These are phyloP conservation scores for Thielaviopsis ethacetica DNA, from an alignment of 2,329 filamentous ascomycete species.

Conservation along the genomic window DNA sequence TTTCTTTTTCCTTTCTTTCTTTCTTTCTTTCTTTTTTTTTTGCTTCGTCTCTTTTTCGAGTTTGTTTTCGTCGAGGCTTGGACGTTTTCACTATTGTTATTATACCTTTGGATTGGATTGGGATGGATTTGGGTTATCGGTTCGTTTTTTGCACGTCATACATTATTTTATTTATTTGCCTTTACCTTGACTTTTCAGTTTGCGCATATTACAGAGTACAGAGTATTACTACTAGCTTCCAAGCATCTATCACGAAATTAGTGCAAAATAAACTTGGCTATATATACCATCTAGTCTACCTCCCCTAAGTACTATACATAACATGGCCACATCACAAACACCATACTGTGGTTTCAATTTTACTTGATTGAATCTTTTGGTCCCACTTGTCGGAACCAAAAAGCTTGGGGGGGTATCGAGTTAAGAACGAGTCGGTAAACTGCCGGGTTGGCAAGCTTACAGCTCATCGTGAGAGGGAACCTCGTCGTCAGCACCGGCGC, in stretches of 20 bases:
- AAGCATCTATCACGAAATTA: no score
- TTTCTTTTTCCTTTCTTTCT: no score
- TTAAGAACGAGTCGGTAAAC: not conserved
- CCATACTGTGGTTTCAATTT: not conserved
- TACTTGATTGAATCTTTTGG: constrained; percentile 12
- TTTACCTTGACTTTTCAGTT: no score
- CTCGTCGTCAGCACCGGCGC: constrained; percentile 52
- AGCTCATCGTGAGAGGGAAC: constrained; percentile 64
- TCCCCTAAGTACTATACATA: not conserved
- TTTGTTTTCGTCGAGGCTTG: not conserved
- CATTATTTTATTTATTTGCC: no score
- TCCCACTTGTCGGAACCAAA: constrained; percentile 11
- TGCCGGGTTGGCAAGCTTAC: constrained; percentile 33
- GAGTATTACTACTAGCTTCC: no score
- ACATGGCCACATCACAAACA: no score
- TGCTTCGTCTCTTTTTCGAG: not conserved
- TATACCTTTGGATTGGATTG: not conserved
- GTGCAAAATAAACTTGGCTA: not conserved
- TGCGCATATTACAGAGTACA: no score
- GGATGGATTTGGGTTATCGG: no score
- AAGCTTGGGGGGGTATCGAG: constrained; percentile 3
- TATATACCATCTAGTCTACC: not conserved
- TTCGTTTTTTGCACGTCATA: no score
- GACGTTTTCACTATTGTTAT: not conserved
- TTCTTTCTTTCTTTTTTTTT: no score